These are phyloP conservation scores for Saccharomycopsis hybrid DNA, from an alignment of 1,139 yeast genomes.

Conservation along the genomic window DNA sequence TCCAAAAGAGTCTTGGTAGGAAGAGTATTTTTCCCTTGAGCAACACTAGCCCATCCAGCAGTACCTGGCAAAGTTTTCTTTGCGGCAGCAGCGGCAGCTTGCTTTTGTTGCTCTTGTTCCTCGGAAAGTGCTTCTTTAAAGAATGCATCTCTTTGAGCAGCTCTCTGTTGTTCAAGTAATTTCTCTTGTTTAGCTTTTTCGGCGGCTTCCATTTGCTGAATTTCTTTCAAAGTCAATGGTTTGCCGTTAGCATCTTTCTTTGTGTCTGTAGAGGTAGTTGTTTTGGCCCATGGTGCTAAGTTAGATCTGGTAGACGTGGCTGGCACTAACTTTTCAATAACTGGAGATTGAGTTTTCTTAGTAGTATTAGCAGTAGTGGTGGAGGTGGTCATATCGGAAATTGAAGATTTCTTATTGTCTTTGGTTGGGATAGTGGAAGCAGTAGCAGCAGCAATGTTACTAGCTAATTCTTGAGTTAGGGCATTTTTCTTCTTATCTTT, in stretches of 20 bases:
- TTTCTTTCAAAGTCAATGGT: slow-evolving; percentile 57
- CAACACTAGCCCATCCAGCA: slow-evolving; percentile 25
- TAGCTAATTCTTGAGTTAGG: neutral
- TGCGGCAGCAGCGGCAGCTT: neutral
- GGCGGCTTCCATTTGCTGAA: slow-evolving; percentile 63
- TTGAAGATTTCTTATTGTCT: slow-evolving; percentile 20
- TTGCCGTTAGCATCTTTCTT: slow-evolving; percentile 38
- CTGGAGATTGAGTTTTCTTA: slow-evolving; percentile 26
- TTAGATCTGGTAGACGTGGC: slow-evolving; percentile 25
- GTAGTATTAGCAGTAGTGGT: slow-evolving; percentile 41
- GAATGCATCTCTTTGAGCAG: slow-evolving; percentile 22
- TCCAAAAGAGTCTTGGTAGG: slow-evolving; percentile 40
- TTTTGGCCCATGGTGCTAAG: slow-evolving; percentile 55
- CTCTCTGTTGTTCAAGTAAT: slow-evolving; percentile 29
- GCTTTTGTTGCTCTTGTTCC: slow-evolving; percentile 26
- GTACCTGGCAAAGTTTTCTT: slow-evolving; percentile 19
- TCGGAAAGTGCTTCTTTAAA: slow-evolving; percentile 30
- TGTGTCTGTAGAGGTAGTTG: slow-evolving; percentile 37
- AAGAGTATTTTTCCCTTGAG: slow-evolving; percentile 22
- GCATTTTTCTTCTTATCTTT: slow-evolving; percentile 2
- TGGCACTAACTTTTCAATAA: slow-evolving; percentile 18
- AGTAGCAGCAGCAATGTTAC: slow-evolving; percentile 3
- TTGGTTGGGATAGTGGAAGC: slow-evolving; percentile 7
- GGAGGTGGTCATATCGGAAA: slow-evolving; percentile 20
- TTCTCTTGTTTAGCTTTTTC: slow-evolving; percentile 32